Evolutionary conservation across 1,284 basidiomycete genomes (phyloP), one percentile per base, ranked within the genome.

Genomic region (Erythrobasidium hasegawianum): DNA sequence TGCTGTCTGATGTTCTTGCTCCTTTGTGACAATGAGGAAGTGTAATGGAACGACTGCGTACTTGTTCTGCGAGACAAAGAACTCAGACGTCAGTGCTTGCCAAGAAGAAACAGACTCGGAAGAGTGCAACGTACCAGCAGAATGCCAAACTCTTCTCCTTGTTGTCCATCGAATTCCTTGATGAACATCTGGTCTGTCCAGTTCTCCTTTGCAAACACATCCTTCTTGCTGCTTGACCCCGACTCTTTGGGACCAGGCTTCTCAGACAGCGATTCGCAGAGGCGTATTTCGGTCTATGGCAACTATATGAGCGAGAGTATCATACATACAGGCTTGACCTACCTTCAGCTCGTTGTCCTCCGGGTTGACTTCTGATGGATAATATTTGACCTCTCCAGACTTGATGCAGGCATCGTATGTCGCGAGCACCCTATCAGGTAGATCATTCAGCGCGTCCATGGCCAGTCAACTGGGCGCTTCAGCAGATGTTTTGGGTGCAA

Each of bases 1-100:
- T 1, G 64, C 45, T n/a, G 64, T 68, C 50, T 75, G 74, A 7
- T 67, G 64, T 52, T 64, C 70, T 29, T 71, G 74, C 2, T 72
- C 68, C 27, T 71, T 73, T 0, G 74, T 75, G 1, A 75, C 74
- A 26, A 75, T 62, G 7, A 75, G 68, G 57, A 74, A 74, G 52
- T 75, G 74, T 13, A 71, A 67, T 1, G 74, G 73, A 0, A 71
- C 70, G 3, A 75, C 72, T 60, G 73, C 74, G 59, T 70, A 74
- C 67, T 75, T 75, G 71, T 75, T 75, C 62, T 65, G 55, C 26
- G 53, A 20, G 29, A 57, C 22, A 7, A 20, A 18, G 7, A 53
- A 7, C 16, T 20, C 16, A 27, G n/a, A 47, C 43, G n/a, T 47
- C 22, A 47, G 43, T 24, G 16, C 4, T 8, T 14, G 16, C 22